A percentile compares a stretch with the other conserved stretches of the same genome.
phyloP scores from a whole-genome alignment of 164 flowering plant species.

The Piper longum region DNA sequence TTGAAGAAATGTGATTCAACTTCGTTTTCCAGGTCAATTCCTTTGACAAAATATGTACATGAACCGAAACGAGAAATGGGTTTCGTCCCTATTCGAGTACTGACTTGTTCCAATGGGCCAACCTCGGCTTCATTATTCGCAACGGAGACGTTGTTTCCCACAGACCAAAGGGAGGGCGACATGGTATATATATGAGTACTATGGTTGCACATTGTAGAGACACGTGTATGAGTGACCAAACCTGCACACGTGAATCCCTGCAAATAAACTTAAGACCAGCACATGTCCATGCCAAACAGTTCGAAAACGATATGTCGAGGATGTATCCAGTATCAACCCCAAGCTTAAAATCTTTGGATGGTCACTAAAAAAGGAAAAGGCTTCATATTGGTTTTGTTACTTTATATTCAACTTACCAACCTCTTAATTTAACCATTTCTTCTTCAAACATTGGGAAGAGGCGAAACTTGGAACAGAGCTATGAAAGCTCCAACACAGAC shows the following conservation, averaged over 20 bases:
- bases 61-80: not conserved
- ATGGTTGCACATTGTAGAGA: not conserved
- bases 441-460: too few relatives aligned
- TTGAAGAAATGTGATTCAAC: not conserved
- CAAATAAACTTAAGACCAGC: not conserved
- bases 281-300: not conserved
- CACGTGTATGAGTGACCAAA: not conserved
- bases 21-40: conserved; percentile 1
- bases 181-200: not conserved
- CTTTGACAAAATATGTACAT: not conserved
- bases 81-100: not conserved
- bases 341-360: too few relatives aligned
- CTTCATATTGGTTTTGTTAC: too few relatives aligned
- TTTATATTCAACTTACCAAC: too few relatives aligned
- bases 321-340: not conserved
- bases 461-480: too few relatives aligned
- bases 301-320: not conserved
- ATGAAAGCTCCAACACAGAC: too few relatives aligned
- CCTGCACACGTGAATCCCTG: conserved; percentile 2
- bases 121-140: not conserved
- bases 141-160: not conserved
- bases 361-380: too few relatives aligned
- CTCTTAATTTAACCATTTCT: too few relatives aligned
- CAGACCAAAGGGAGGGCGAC: not conserved
- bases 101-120: not conserved